Evolutionary conservation across 2,329 filamentous ascomycete genomes (phyloP).

Genomic region (Dactylellina cionopaga): DNA sequence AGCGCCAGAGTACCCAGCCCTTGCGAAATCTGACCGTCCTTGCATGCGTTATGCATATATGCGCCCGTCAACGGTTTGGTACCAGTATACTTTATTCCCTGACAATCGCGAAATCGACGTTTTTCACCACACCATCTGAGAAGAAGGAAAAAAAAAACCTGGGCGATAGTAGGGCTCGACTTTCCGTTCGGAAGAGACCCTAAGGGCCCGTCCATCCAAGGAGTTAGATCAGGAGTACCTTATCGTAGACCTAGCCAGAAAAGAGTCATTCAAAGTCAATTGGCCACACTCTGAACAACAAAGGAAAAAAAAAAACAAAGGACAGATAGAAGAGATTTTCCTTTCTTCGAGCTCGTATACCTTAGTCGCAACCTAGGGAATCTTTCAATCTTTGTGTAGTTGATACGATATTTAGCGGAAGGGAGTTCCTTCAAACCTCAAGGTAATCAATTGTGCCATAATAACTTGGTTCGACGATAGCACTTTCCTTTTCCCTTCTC

Average conservation of each 20-base stretch:
- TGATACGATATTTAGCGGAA: slow-evolving; percentile 17
- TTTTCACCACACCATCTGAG: slow-evolving; percentile 19
- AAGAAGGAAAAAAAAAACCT: slow-evolving; percentile 24
- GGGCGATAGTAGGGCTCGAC: slow-evolving; percentile 26
- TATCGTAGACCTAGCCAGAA: slow-evolving; percentile 20
- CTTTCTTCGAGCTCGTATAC: not conserved
- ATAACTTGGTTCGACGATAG: slow-evolving; percentile 5
- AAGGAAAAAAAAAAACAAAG: no score
- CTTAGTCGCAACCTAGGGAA: not conserved
- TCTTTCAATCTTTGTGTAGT: slow-evolving; percentile 4
- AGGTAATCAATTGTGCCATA: slow-evolving; percentile 10
- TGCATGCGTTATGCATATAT: slow-evolving; percentile 38
- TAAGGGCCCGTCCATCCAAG: slow-evolving; percentile 26
- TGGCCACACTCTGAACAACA: slow-evolving; percentile 12
- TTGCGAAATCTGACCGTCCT: slow-evolving; percentile 33
- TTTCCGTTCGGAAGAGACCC: slow-evolving; percentile 39
- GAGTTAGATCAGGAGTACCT: slow-evolving; percentile 25
- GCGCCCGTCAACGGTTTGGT: slow-evolving; percentile 42
- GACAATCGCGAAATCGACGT: slow-evolving; percentile 33
- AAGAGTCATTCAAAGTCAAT: slow-evolving; percentile 33
- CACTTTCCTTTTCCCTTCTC: slow-evolving; percentile 29
- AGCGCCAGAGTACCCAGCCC: slow-evolving; percentile 15
- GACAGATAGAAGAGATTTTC: not conserved
- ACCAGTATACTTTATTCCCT: not conserved
- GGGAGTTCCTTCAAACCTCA: slow-evolving; percentile 35